Percentiles rank a stretch among this genome's conserved stretches.
These are phyloP conservation scores for Phytopythium mirpurense DNA, from an alignment of 352 stramenopile species.

Conservation along the genomic window DNA sequence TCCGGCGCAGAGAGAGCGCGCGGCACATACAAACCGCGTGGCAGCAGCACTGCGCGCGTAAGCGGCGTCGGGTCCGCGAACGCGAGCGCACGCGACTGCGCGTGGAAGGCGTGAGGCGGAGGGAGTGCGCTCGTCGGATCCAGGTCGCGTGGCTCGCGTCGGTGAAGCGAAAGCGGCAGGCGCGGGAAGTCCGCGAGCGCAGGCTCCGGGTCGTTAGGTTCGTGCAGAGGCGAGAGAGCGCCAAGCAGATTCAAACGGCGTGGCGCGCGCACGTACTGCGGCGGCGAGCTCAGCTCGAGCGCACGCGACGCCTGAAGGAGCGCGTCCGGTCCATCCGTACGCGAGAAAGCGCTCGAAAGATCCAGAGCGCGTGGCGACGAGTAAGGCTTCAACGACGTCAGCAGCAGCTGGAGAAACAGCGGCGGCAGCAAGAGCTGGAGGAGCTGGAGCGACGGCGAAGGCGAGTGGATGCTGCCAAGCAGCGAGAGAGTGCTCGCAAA, in stretches of 20 bases:
- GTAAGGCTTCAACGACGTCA: not conserved
- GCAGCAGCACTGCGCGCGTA: not conserved
- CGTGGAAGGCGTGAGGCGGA: not conserved
- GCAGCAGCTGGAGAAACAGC: not conserved
- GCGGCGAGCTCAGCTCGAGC: not conserved
- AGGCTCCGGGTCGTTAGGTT: not conserved
- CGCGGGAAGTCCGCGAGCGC: not conserved
- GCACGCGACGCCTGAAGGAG: not conserved
- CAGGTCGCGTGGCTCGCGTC: constrained; percentile 5
- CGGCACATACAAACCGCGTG: constrained; percentile 1
- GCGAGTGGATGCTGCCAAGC: not conserved
- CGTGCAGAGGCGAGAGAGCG: not conserved
- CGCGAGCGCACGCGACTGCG: not conserved
- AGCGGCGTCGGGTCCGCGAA: not conserved
- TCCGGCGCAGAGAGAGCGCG: not conserved
- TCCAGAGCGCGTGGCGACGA: not conserved
- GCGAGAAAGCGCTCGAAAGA: not conserved
- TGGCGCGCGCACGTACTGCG: not conserved
- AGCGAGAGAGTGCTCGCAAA: not conserved
- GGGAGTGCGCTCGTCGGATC: constrained; percentile 2
- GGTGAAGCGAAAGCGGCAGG: not conserved
- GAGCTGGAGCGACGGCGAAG: not conserved
- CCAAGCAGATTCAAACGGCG: not conserved
- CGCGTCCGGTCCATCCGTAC: not conserved
- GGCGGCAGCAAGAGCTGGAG: not conserved